Conservation (phyloP, 441 rosid genomes). For the Sinapis alba region DNA sequence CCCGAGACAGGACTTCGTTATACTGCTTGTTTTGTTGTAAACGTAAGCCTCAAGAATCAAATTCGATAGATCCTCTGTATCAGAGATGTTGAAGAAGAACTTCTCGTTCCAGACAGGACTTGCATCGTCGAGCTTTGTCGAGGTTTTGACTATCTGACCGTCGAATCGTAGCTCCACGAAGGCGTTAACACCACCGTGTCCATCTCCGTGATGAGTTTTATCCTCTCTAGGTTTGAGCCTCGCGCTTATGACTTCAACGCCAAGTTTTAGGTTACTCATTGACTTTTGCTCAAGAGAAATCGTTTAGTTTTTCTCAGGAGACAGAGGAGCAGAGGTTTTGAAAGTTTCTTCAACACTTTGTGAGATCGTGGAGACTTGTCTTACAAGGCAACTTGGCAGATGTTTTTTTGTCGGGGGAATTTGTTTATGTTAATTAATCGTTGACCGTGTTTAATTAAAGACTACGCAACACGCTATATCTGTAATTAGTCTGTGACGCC, state of each 20-base stretch:
- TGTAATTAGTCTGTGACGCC: conserved; percentile 33
- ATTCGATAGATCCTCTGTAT: conserved; percentile 59
- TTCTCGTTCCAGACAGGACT: conserved; percentile 87
- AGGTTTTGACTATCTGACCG: conserved; percentile 67
- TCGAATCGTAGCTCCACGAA: conserved; percentile 90
- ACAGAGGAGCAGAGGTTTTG: conserved; percentile 24
- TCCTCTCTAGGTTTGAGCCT: conserved; percentile 71
- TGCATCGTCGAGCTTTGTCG: conserved; percentile 66
- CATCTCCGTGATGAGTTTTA: conserved; percentile 48
- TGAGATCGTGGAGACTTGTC: conserved; percentile 42
- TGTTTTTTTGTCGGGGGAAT: not conserved
- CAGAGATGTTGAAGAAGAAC: conserved; percentile 81
- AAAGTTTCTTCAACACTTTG: conserved; percentile 28
- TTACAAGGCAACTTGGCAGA: conserved; percentile 23
- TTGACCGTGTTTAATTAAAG: conserved; percentile 32
- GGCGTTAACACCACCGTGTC: conserved; percentile 60
- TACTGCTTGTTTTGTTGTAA: conserved; percentile 50
- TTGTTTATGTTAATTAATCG: conserved; percentile 24
- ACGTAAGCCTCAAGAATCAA: conserved; percentile 70
- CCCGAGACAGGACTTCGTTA: conserved; percentile 64
- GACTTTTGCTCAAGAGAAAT: not conserved
- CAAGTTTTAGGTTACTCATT: conserved; percentile 82
- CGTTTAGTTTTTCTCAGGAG: not conserved
- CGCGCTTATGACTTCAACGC: conserved; percentile 86
- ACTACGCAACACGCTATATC: conserved; percentile 29